These are phyloP conservation scores for Lasiodiplodia theobromae DNA, from an alignment of 2,329 filamentous ascomycete species.

Conservation along the genomic window DNA sequence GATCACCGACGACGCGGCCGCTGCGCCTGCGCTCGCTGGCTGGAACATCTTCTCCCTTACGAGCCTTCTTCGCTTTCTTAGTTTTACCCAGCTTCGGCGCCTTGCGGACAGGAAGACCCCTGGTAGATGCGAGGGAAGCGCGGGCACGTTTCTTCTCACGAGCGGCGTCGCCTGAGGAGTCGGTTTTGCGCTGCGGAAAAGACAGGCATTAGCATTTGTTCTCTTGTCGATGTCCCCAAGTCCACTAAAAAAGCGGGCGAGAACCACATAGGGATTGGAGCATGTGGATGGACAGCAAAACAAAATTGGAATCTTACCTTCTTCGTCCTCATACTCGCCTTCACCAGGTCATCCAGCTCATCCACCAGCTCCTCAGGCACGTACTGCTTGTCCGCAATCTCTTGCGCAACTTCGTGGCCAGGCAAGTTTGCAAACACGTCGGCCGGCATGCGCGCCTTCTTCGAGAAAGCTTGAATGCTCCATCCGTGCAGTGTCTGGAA, in stretches of 20 bases:
- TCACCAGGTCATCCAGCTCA: conserved; percentile 78
- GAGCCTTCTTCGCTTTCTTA: conserved; percentile 44
- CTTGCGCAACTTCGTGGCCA: conserved; percentile 79
- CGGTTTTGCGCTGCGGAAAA: conserved; percentile 31
- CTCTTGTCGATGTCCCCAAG: neutral
- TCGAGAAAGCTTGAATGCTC: conserved; percentile 82
- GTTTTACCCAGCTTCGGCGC: conserved; percentile 45
- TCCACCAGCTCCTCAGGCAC: conserved; percentile 78
- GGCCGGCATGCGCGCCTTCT: conserved; percentile 80
- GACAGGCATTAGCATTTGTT: conserved; percentile 36
- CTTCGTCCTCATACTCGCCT: conserved; percentile 69
- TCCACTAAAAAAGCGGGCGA: conserved; percentile 26
- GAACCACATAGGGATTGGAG: conserved; percentile 33
- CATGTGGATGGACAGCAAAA: neutral
- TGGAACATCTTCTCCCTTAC: conserved; percentile 40
- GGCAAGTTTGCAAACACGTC: conserved; percentile 79
- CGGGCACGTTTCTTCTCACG: conserved; percentile 45
- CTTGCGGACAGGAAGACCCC: conserved; percentile 43
- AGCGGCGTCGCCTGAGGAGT: conserved; percentile 37
- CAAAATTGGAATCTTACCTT: conserved; percentile 39
- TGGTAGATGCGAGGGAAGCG: conserved; percentile 35
- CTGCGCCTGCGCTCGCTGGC: conserved; percentile 54
- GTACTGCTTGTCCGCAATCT: conserved; percentile 86
- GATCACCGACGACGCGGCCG: conserved; percentile 46
- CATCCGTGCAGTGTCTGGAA: conserved; percentile 89